Percentiles rank a stretch among this genome's conserved stretches.
Evolutionary conservation across 2,329 filamentous ascomycete genomes (phyloP).

Genomic region (Xylariaceae sp.): DNA sequence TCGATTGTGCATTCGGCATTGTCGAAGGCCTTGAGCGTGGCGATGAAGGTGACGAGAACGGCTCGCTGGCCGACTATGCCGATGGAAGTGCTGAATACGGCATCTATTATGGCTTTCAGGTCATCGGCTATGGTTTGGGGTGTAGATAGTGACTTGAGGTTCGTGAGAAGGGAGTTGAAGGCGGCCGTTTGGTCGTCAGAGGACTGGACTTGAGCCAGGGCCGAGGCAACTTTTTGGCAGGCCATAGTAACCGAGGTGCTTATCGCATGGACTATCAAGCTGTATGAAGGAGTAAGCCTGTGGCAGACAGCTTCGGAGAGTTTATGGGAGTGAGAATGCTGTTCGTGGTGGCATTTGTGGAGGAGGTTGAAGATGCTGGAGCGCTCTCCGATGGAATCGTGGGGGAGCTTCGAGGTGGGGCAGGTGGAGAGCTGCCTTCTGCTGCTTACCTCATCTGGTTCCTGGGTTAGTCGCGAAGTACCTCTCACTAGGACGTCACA

Average conservation of each 20-base stretch:
- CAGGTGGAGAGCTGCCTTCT: neutral
- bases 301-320: no score
- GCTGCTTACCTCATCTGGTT: no score
- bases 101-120: slow-evolving; percentile 63
- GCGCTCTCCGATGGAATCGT: no score
- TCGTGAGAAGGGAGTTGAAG: slow-evolving; percentile 43
- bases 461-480: no score
- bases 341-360: no score
- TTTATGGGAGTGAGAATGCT: no score
- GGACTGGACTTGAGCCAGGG: slow-evolving; percentile 37
- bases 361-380: no score
- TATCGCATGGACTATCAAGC: no score
- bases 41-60: slow-evolving; percentile 61
- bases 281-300: no score
- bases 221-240: slow-evolving; percentile 35
- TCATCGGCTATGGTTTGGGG: slow-evolving; percentile 43
- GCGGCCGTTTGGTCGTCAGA: slow-evolving; percentile 38
- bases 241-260: slow-evolving; percentile 14
- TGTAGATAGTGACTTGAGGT: slow-evolving; percentile 37
- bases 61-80: slow-evolving; percentile 73
- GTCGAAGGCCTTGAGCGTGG: slow-evolving; percentile 55
- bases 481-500: no score
- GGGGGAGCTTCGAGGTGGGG: no score
- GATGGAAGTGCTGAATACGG: slow-evolving; percentile 63
- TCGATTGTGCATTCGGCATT: slow-evolving; percentile 66